Conservation (phyloP, 495 filamentous ascomycete genomes). For the Extremus antarcticus region DNA sequence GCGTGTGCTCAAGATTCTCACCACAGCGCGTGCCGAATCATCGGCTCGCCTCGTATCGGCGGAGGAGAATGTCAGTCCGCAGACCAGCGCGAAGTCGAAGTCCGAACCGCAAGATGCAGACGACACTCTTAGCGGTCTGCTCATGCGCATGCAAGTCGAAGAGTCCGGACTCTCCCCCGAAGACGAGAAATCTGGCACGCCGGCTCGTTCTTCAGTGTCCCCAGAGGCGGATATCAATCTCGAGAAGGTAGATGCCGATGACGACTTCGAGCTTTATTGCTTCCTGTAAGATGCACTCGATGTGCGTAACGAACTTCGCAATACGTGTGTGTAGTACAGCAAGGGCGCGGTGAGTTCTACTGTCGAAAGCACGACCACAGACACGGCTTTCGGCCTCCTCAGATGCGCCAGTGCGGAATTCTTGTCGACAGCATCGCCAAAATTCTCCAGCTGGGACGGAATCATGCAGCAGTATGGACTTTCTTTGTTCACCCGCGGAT, state of each 20-base stretch:
- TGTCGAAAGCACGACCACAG: background rate
- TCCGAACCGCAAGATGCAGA: background rate
- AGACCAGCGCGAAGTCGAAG: background rate
- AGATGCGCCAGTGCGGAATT: slow-evolving; percentile 1
- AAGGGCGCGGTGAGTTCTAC: slow-evolving; percentile 4
- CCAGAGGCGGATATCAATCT: background rate
- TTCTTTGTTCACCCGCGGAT: background rate
- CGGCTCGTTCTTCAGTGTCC: background rate
- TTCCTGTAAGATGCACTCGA: slow-evolving; percentile 2
- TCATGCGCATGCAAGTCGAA: background rate
- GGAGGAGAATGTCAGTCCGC: background rate
- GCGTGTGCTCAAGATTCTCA: background rate
- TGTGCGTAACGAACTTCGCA: background rate
- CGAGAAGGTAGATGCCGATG: background rate
- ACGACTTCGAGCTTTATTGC: background rate
- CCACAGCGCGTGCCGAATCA: background rate
- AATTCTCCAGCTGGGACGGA: background rate
- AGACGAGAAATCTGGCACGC: background rate
- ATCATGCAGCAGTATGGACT: background rate
- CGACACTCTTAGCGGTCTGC: background rate
- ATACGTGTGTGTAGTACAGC: background rate
- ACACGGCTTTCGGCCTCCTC: slow-evolving; percentile 6
- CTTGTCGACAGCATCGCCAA: background rate
- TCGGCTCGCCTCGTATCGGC: background rate
- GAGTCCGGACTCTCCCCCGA: background rate